Evolutionary conservation across 2,329 filamentous ascomycete genomes (phyloP).

Genomic region (Calonectria henricotiae): DNA sequence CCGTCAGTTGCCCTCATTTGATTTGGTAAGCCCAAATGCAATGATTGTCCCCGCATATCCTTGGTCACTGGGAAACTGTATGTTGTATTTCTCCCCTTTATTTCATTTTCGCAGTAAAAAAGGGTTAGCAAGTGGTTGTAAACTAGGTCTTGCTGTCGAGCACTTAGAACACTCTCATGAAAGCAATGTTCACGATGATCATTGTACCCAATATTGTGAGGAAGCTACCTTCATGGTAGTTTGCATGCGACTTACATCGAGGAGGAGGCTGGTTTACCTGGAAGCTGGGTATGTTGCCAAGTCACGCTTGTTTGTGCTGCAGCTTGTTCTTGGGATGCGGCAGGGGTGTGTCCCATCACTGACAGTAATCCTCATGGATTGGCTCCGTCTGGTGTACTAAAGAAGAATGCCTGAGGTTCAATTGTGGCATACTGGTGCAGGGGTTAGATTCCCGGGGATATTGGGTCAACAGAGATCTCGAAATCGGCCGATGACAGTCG

Average conservation of each 20-base stretch:
- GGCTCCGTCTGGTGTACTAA: neutral
- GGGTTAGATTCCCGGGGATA: neutral
- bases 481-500: neutral
- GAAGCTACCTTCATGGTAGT: neutral
- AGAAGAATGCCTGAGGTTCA: neutral
- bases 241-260: neutral
- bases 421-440: neutral
- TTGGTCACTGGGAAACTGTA: neutral
- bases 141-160: neutral
- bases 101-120: neutral
- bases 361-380: too few species aligned
- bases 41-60: neutral
- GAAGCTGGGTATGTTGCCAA: neutral
- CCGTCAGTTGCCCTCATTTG: constrained; percentile 24
- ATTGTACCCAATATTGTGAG: neutral
- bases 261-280: neutral
- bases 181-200: too few species aligned
- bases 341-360: too few species aligned
- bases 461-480: neutral
- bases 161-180: neutral
- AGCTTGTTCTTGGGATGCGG: neutral
- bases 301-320: neutral
- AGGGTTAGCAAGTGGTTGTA: neutral
- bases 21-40: neutral
- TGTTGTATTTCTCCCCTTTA: neutral